Conservation (phyloP, 164 flowering plant species). For the Umbilicus rupestris region DNA sequence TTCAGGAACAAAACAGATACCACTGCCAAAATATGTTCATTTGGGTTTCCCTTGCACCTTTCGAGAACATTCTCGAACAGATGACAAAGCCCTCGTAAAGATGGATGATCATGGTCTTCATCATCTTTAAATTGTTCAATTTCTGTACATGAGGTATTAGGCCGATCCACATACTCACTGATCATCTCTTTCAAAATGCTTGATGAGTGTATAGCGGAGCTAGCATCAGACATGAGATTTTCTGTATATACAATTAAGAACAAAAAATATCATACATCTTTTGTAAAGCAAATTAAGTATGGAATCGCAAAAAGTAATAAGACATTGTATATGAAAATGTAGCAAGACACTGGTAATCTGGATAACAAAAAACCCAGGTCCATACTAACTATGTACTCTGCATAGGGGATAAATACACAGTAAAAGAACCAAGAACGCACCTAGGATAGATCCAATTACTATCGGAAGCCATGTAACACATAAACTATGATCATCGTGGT, state of each 20-base stretch:
- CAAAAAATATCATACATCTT: not conserved
- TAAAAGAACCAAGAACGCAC: slow-evolving; percentile 34
- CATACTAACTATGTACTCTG: not conserved
- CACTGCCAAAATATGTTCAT: slow-evolving; percentile 40
- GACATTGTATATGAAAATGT: not conserved
- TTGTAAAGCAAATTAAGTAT: not conserved
- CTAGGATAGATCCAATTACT: slow-evolving; percentile 44
- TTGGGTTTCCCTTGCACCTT: slow-evolving; percentile 29
- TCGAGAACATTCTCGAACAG: slow-evolving; percentile 29
- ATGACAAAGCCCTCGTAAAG: slow-evolving; percentile 38
- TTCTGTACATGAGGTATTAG: slow-evolving; percentile 11
- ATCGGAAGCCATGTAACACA: slow-evolving; percentile 39
- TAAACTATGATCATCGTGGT: slow-evolving; percentile 19
- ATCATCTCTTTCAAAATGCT: slow-evolving; percentile 47
- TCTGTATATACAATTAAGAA: slow-evolving; percentile 25
- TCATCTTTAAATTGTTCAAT: slow-evolving; percentile 18
- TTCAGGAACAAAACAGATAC: slow-evolving; percentile 48
- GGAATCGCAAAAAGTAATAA: not conserved
- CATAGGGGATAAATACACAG: not conserved
- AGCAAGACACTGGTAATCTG: not conserved
- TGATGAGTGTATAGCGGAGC: slow-evolving; percentile 41
- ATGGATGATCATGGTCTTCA: slow-evolving; percentile 10
- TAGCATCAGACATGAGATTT: slow-evolving; percentile 36
- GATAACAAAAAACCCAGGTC: not conserved
- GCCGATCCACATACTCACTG: slow-evolving; percentile 27